These are phyloP conservation scores for Zarea fungicola DNA, from an alignment of 2,329 filamentous ascomycete species.

Conservation along the genomic window DNA sequence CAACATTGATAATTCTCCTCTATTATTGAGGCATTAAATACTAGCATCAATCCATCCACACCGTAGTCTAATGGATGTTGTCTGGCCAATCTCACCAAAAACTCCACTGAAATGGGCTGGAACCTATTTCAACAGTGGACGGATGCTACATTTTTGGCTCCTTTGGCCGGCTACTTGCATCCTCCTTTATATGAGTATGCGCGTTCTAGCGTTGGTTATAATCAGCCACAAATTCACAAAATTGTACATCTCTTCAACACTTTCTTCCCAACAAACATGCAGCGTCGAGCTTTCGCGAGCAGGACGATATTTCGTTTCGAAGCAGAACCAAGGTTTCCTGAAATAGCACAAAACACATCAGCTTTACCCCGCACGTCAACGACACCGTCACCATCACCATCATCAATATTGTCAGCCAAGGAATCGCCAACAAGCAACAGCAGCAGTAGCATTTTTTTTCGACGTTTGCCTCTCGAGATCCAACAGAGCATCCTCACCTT, in stretches of 20 bases:
- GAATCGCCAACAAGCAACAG: background rate
- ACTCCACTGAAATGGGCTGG: background rate
- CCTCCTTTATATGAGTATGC: background rate
- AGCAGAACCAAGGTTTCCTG: background rate
- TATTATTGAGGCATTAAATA: too few species aligned
- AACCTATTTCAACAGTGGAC: background rate
- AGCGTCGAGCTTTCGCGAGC: background rate
- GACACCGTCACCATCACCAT: background rate
- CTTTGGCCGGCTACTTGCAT: background rate
- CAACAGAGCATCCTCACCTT: background rate
- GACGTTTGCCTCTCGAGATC: background rate
- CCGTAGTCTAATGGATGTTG: too few species aligned
- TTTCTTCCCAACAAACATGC: background rate
- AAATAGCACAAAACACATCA: background rate
- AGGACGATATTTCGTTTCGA: constrained; percentile 1
- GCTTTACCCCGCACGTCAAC: background rate
- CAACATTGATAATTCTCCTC: too few species aligned
- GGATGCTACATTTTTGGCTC: background rate
- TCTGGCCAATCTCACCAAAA: background rate
- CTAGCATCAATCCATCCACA: too few species aligned
- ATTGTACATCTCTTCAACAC: background rate
- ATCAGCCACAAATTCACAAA: background rate
- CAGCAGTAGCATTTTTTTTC: background rate
- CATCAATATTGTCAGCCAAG: background rate
- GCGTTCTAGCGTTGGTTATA: too few species aligned